A percentile compares a stretch with the other conserved stretches of the same genome.
phyloP scores from a whole-genome alignment of 129 eudicot species.

The carrot (Daucus carota) region DNA sequence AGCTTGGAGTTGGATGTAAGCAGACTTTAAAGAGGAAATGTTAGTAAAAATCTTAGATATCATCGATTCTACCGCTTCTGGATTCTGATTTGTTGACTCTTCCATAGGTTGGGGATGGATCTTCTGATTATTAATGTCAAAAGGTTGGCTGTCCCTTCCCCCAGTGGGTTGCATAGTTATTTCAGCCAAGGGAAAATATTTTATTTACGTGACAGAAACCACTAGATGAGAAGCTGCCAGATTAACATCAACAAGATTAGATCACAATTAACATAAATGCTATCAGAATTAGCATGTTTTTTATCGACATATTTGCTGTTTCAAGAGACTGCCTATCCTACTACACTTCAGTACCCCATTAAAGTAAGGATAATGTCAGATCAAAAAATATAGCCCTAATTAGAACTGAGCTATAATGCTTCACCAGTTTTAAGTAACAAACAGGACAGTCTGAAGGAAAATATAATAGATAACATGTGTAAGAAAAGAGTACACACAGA shows the following conservation, averaged over 20 bases:
- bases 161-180: conserved; percentile 91
- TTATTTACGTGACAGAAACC: conserved; percentile 20
- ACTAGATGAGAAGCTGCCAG: neutral
- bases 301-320: no score
- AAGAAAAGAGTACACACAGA: no score
- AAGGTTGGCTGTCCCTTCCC: conserved; percentile 67
- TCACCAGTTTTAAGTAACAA: no score
- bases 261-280: no score
- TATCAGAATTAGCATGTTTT: no score
- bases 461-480: no score
- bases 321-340: no score
- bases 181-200: conserved; percentile 20
- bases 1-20: conserved; percentile 79
- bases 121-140: conserved; percentile 82
- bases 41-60: conserved; percentile 69
- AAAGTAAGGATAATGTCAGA: no score
- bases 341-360: no score
- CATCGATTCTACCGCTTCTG: conserved; percentile 81
- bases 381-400: no score
- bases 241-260: neutral
- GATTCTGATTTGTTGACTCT: conserved; percentile 69
- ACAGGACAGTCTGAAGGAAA: no score
- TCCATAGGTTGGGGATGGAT: conserved; percentile 99
- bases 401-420: no score
- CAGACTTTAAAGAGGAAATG: conserved; percentile 77